Conservation (phyloP, 2,329 filamentous ascomycete species). For the Ophiostoma sp. region DNA sequence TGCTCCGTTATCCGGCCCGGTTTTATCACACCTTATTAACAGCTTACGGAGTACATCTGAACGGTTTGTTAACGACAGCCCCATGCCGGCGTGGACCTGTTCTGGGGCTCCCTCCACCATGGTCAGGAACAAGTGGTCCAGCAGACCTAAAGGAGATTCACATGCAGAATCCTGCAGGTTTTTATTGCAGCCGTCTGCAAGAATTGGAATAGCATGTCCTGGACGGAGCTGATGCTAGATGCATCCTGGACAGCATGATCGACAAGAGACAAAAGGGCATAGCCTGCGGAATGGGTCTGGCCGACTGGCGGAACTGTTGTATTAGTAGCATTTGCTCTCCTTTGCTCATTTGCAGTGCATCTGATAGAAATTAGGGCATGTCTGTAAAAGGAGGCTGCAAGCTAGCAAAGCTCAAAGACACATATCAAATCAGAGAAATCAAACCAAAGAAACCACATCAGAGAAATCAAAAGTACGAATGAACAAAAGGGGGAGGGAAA, state of each 20-base stretch:
- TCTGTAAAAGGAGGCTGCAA: background rate
- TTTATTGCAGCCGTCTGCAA: no score
- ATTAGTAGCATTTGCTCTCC: no score
- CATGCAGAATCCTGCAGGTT: background rate
- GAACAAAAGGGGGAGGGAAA: background rate
- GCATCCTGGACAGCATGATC: constrained; percentile 2
- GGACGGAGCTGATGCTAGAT: background rate
- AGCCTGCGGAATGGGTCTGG: background rate
- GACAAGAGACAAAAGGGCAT: background rate
- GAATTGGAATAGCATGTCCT: background rate
- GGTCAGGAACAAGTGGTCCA: background rate
- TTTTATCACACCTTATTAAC: background rate
- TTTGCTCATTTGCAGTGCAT: no score
- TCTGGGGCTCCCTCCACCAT: background rate
- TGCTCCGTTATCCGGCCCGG: constrained; percentile 1
- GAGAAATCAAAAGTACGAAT: background rate
- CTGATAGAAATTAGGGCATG: no score
- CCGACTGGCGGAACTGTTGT: no score
- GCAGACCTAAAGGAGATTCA: background rate
- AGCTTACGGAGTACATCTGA: no score
- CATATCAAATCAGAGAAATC: background rate
- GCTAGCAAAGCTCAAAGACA: background rate
- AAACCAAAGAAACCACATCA: background rate
- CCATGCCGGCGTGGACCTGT: no score
- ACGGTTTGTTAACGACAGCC: no score